Conservation (phyloP, 805 yeast species). For the Lachancea quebecensis region DNA sequence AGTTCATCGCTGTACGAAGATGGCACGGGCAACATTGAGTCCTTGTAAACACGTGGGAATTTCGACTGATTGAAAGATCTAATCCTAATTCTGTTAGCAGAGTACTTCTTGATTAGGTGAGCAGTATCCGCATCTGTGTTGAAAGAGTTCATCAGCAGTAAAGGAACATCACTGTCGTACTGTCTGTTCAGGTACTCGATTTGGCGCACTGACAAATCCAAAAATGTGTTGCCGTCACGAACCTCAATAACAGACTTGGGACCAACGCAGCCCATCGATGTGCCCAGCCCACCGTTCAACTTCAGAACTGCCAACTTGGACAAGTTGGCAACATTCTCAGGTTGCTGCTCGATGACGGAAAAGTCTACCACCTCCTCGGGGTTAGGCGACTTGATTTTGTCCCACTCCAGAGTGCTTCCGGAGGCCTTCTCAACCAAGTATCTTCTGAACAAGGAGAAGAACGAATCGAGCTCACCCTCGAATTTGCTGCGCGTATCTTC, state of each 20-base stretch:
- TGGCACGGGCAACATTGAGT: slow-evolving; percentile 94
- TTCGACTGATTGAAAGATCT: slow-evolving; percentile 97
- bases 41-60: slow-evolving; percentile 92
- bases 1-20: slow-evolving; percentile 61
- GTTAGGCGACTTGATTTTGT: slow-evolving; percentile 85
- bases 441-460: slow-evolving; percentile 88
- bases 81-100: slow-evolving; percentile 91
- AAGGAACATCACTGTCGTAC: slow-evolving; percentile 88
- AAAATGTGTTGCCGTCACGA: slow-evolving; percentile 95
- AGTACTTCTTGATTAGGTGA: slow-evolving; percentile 90
- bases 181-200: slow-evolving; percentile 89
- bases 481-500: slow-evolving; percentile 46
- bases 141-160: slow-evolving; percentile 96
- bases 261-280: slow-evolving; percentile 99
- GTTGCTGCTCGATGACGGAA: slow-evolving; percentile 37
- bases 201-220: slow-evolving; percentile 94
- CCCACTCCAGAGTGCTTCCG: slow-evolving; percentile 86
- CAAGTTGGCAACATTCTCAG: slow-evolving; percentile 40
- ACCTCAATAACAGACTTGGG: slow-evolving; percentile 98
- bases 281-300: slow-evolving; percentile 96
- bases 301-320: slow-evolving; percentile 89
- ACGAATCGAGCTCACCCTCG: slow-evolving; percentile 89
- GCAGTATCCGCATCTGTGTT: slow-evolving; percentile 96
- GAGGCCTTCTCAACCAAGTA: slow-evolving; percentile 84
- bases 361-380: slow-evolving; percentile 86